These are phyloP conservation scores for Rhododendron mucronatum DNA, from an alignment of 148 eudicot species.

Conservation along the genomic window DNA sequence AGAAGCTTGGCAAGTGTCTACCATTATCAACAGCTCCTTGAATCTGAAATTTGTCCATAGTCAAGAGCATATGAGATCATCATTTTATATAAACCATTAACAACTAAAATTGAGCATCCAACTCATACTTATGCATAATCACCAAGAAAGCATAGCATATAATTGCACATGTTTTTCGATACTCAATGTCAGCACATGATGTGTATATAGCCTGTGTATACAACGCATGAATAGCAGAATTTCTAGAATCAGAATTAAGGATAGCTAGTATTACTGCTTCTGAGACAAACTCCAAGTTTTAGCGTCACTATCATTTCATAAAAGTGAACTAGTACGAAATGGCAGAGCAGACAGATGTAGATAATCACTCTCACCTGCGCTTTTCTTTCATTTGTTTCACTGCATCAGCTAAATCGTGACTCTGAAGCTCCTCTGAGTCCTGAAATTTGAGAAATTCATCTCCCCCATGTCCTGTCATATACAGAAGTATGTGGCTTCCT, in stretches of 20 bases:
- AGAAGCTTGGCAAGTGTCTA: conserved; percentile 99
- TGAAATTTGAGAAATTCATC: conserved; percentile 98
- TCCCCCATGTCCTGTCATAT: conserved; percentile 99
- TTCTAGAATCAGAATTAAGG: background rate
- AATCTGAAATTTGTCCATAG: conserved; percentile 50
- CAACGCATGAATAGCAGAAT: background rate
- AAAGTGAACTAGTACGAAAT: background rate
- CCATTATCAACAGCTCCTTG: conserved; percentile 97
- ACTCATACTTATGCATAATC: background rate
- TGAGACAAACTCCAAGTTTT: background rate
- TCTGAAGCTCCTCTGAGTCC: conserved; percentile 96
- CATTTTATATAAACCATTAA: background rate
- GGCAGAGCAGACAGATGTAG: background rate
- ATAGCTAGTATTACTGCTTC: background rate
- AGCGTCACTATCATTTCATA: background rate
- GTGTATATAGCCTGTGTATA: background rate
- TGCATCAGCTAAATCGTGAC: conserved; percentile 99
- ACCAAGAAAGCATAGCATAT: background rate
- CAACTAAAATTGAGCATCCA: background rate
- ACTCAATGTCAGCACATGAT: background rate
- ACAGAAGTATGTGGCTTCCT: conserved; percentile 92
- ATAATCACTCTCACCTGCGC: conserved; percentile 53
- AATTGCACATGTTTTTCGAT: background rate
- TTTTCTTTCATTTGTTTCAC: conserved; percentile 99
- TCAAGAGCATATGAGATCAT: background rate